Evolutionary conservation across 2,329 filamentous ascomycete species (phyloP).

Genomic region (Zymoseptoria ardabiliae): DNA sequence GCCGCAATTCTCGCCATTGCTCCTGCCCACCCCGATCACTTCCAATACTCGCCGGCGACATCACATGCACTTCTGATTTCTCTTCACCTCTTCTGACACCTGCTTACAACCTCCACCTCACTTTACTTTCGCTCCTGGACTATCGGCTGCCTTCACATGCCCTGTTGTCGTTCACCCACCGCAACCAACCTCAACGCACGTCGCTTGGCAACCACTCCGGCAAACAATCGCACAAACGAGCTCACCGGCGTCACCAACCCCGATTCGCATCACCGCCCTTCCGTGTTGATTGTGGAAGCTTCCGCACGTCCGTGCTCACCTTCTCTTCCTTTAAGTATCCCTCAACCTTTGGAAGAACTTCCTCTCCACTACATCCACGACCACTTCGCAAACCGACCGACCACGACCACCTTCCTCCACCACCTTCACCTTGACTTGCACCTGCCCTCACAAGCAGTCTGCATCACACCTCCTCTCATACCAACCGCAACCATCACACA

Average conservation of each 20-base stretch:
- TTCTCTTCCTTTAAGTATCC: not conserved
- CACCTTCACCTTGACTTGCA: not conserved
- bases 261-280: not conserved
- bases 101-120: not conserved
- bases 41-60: not conserved
- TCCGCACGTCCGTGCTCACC: not conserved
- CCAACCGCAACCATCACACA: not conserved
- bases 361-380: slow-evolving; percentile 16
- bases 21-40: not conserved
- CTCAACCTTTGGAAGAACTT: not conserved
- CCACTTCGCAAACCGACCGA: not conserved
- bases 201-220: not conserved
- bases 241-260: too few species aligned
- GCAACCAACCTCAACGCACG: not conserved
- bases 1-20: not conserved
- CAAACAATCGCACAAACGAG: not conserved
- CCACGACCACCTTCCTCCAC: slow-evolving; percentile 5
- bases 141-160: not conserved
- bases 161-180: not conserved
- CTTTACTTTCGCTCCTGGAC: not conserved
- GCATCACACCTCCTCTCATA: slow-evolving; percentile 38
- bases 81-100: not conserved
- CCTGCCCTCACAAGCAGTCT: slow-evolving; percentile 2
- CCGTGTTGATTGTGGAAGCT: not conserved
- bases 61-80: not conserved